phyloP scores from a whole-genome alignment of 495 filamentous ascomycete genomes.

The Trichoderma erinaceum region DNA sequence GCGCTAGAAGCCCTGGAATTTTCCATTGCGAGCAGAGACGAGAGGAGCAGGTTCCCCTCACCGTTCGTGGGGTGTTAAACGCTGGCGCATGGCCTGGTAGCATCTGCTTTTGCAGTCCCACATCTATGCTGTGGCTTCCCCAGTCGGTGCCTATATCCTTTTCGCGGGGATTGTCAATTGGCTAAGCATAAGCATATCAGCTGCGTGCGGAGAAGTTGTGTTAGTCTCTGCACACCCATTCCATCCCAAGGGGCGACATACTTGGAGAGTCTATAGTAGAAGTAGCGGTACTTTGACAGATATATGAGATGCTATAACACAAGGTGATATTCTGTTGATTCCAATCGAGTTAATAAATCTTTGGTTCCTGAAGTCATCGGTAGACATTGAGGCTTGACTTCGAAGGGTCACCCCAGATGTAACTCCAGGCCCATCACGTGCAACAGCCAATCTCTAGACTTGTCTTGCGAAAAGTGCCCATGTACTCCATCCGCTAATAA shows the following conservation, averaged over 20 bases:
- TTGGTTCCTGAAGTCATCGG: too few relatives aligned
- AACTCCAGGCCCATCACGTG: neutral
- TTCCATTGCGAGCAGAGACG: neutral
- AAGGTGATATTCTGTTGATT: too few relatives aligned
- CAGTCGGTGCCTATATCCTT: neutral
- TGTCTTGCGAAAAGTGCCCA: neutral
- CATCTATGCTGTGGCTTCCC: neutral
- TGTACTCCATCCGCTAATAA: neutral
- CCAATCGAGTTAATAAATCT: too few relatives aligned
- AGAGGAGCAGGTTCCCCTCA: neutral
- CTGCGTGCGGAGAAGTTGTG: neutral
- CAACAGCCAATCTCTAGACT: neutral
- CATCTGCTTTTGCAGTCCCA: neutral
- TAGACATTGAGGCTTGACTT: too few relatives aligned
- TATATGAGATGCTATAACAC: too few relatives aligned
- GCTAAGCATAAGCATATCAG: neutral
- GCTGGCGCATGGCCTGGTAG: neutral
- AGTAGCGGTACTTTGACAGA: neutral
- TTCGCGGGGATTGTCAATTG: neutral
- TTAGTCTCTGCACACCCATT: neutral
- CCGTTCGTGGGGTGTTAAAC: neutral
- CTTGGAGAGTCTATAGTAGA: neutral
- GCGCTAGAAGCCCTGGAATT: constrained; percentile 8
- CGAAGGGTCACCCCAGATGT: neutral
- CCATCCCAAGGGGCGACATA: neutral